Base-by-base conservation (phyloP, 1,284 basidiomycete species). In the Neolentinus lepideus region DNA sequence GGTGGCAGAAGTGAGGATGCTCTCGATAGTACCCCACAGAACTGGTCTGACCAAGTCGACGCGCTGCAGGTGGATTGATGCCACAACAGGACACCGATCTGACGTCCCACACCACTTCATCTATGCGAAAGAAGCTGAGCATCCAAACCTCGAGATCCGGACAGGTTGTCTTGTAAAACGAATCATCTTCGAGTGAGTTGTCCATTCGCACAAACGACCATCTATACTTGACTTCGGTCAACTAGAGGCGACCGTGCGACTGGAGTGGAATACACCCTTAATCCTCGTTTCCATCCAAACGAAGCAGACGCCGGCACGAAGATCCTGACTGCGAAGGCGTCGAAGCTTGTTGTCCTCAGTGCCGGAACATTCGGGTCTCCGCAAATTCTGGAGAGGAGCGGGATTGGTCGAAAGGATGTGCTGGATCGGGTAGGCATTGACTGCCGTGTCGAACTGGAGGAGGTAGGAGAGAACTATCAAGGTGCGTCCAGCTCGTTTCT, bases 381-480 rank as follows among this genome's bases (percentile, higher is more conserved):
- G 8, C 51, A 52, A 22, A 29, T 52, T 21, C 51, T 52, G 29
- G 51, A 52, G 22, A 31, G 51, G 26, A 25, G 22, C 27, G 51
- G 51, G 2, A 74, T 83, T 43, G 81, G 81, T 1, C 62, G 69
- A 0, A 60, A 64, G 11, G 64, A 67, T 0, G 60, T 81, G 6
- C 65, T 85, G 11, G 61, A 71, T 38, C 68, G 72, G 52, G 63
- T 70, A 45, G 72, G 71, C 1, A 65, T 85, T 24, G 36, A 60
- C 14, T 65, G 69, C 14, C 25, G 76, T n/a, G 75, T 82, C 4
- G 74, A 83, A 46, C 67, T 84, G 3, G 76, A 77, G 3, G 81
- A 81, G 2, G 83, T 85, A 0, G 84, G 84, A 6, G 76, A 80
- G 59, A 69, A 75, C 24, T 80, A 78, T 56, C 72, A 77, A 64